Base-by-base conservation (phyloP, 176 grass and related monocot species). In the Oryza punctata region DNA sequence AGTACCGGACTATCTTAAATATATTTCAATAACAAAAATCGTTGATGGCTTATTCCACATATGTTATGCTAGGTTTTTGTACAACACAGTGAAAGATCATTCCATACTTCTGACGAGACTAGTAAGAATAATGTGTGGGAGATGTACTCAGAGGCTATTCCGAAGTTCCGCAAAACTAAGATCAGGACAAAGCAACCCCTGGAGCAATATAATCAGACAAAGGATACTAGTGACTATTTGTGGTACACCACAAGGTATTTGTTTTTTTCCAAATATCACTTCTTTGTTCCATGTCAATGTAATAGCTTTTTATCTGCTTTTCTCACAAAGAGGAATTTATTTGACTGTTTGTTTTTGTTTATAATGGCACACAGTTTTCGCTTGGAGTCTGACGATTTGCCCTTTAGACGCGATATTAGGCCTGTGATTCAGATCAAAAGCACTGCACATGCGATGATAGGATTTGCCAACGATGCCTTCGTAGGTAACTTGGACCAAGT, bases 191-290 rank as follows among this genome's bases (percentile, higher is more conserved):
- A 79, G 38, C 70, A 85, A 67, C 85, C 95, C 33, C 23, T 98
- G 77, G 92, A 98, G 65, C 84, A 91, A 60, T 93, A 88, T 83
- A 90, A 98, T 65, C 86, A 85, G 81, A 95, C 96, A 32, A 95
- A 91, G 78, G 96, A 98, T 41, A 78, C 19, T 13, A 90, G 67
- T 74, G 96, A 98, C 63, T 98, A 98, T 72, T 57, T 98, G 63
- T 95, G 96, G 96, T 98, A 95, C 65, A 88, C 85, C 45, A 98
- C 92, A 75, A 95, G 96, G 96, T 98, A 85, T 57, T 8, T 6
- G n/a, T 19, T 61, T 21, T 64, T 35, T 73, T 80, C 57, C 21
- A 0, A 63, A 75, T 70, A n/a, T 81, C 29, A 70, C 50, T 26
- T 21, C 25, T 79, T 59, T 29, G 45, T 76, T 75, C 23, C 38